These are phyloP conservation scores for Yarrowia keelungensis DNA, from an alignment of 805 yeast genomes.

Conservation along the genomic window DNA sequence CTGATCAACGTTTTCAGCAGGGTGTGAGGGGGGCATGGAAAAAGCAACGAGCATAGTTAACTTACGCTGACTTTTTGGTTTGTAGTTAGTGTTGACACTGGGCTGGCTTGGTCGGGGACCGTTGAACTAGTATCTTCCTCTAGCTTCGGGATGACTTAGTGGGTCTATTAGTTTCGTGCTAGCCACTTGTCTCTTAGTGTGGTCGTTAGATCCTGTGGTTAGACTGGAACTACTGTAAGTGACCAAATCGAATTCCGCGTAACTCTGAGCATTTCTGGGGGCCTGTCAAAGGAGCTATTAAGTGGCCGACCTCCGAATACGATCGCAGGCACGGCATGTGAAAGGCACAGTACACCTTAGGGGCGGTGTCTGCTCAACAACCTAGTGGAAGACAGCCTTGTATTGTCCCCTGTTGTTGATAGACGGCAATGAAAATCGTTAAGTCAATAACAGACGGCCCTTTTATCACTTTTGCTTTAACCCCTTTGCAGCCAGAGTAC, in stretches of 20 bases:
- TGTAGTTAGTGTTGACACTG: not conserved
- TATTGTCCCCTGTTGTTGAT: conserved; percentile 8
- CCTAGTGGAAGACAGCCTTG: not conserved
- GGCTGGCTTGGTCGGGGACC: not conserved
- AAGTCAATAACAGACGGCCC: not conserved
- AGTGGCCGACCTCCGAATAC: too few species aligned
- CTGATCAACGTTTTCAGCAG: conserved; percentile 17
- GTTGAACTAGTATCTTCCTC: not conserved
- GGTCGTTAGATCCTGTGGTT: too few species aligned
- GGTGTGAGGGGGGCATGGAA: conserved; percentile 14
- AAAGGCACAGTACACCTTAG: too few species aligned
- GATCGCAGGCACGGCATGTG: not conserved
- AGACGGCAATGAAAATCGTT: conserved; percentile 3
- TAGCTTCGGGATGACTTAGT: not conserved
- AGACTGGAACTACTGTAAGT: too few species aligned
- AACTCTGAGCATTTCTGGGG: too few species aligned
- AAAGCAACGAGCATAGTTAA: not conserved
- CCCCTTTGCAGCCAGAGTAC: too few species aligned
- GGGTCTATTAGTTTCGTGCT: not conserved
- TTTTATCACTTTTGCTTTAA: too few species aligned
- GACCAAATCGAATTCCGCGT: too few species aligned
- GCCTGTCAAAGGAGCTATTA: too few species aligned
- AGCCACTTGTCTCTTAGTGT: not conserved
- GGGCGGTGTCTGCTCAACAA: not conserved
- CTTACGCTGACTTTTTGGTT: not conserved